Conservation (phyloP, 2,329 filamentous ascomycete genomes). For the Arthrobotrys megalospora region DNA sequence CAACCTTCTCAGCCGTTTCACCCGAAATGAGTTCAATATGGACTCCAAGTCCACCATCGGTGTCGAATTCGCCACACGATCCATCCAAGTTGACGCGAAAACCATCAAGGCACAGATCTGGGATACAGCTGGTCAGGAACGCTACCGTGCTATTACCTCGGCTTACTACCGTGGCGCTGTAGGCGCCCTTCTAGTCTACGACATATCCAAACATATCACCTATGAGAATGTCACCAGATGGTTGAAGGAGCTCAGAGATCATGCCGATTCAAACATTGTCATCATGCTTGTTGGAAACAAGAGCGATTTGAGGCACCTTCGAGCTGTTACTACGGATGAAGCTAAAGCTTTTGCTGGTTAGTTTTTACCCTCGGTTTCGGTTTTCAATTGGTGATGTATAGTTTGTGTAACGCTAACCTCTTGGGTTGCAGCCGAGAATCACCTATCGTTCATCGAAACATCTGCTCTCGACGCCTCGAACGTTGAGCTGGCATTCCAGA, state of each 20-base stretch:
- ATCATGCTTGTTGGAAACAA: constrained; percentile 99
- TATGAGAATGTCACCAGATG: constrained; percentile 99
- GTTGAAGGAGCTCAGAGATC: constrained; percentile 98
- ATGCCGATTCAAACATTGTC: constrained; percentile 98
- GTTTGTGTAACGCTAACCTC: background rate
- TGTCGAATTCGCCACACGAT: constrained; percentile 98
- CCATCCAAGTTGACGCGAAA: constrained; percentile 98
- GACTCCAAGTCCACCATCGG: constrained; percentile 99
- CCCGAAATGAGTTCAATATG: constrained; percentile 99
- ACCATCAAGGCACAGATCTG: constrained; percentile 99
- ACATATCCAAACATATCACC: constrained; percentile 99
- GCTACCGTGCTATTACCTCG: constrained; percentile 98
- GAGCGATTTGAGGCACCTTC: constrained; percentile 98
- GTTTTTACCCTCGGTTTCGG: constrained; percentile 64
- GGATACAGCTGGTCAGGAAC: constrained; percentile 99
- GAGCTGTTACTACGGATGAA: constrained; percentile 97
- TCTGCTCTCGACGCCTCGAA: constrained; percentile 99
- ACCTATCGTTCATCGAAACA: constrained; percentile 98
- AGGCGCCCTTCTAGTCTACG: constrained; percentile 96
- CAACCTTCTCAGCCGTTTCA: constrained; percentile 99
- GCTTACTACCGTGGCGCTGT: constrained; percentile 99
- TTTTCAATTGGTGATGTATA: background rate
- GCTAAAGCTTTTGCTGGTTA: constrained; percentile 97
- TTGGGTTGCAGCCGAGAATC: constrained; percentile 83
- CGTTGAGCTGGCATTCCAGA: constrained; percentile 98